Evolutionary conservation across 352 stramenopile species (phyloP).

Genomic region (Phytophthora crassamura): DNA sequence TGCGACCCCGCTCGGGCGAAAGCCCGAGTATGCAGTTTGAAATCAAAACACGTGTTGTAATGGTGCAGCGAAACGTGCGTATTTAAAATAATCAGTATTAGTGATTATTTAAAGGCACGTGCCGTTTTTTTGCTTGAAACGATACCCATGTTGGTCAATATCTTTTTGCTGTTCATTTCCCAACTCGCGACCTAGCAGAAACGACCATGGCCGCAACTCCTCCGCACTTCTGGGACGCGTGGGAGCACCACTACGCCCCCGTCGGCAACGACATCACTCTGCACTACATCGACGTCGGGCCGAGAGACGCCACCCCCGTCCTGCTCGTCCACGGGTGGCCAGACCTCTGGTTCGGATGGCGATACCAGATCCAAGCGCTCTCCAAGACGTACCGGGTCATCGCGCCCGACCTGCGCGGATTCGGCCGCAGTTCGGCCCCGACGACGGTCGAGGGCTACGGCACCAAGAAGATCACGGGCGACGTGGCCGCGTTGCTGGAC

Average conservation of each 20-base stretch:
- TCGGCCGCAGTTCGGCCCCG: constrained; percentile 58
- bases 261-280: constrained; percentile 46
- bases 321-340: constrained; percentile 78
- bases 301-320: constrained; percentile 51
- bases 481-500: constrained; percentile 57
- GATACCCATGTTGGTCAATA: too few species aligned
- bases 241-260: constrained; percentile 35
- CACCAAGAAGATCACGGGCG: constrained; percentile 56
- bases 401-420: constrained; percentile 59
- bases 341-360: constrained; percentile 78
- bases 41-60: too few species aligned
- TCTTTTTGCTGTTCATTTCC: too few species aligned
- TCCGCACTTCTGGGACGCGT: constrained; percentile 29
- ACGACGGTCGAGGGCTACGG: constrained; percentile 51
- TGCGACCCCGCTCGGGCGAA: too few species aligned
- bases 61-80: too few species aligned
- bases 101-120: too few species aligned
- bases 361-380: constrained; percentile 66
- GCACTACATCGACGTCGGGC: constrained; percentile 71
- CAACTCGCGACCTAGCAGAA: too few species aligned
- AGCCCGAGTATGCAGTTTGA: too few species aligned
- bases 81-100: too few species aligned
- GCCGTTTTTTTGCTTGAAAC: too few species aligned
- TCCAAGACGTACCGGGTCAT: constrained; percentile 64
- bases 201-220: constrained; percentile 64